Evolutionary conservation across 805 yeast species (phyloP).

Genomic region (Candida corydali): DNA sequence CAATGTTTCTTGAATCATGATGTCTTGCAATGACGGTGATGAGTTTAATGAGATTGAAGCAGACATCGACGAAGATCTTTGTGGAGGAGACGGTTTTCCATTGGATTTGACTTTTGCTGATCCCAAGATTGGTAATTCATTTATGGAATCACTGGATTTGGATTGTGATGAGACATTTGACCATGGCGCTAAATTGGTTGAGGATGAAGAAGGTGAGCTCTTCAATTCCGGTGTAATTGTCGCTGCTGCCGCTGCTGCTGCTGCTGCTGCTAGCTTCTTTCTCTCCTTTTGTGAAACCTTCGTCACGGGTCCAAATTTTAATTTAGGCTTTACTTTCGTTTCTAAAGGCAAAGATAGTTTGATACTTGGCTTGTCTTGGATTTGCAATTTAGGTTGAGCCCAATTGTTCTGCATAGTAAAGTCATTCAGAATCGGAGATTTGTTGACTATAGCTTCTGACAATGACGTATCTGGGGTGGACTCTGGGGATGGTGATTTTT

Average conservation of each 20-base stretch:
- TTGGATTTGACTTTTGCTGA: slow-evolving; percentile 1
- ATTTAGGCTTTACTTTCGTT: slow-evolving; percentile 17
- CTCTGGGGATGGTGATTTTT: slow-evolving; percentile 13
- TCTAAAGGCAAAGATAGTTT: slow-evolving; percentile 2
- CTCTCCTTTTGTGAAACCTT: slow-evolving; percentile 61
- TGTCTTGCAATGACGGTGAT: slow-evolving; percentile 37
- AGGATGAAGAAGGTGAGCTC: neutral
- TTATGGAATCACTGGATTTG: neutral
- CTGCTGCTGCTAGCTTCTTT: slow-evolving; percentile 31
- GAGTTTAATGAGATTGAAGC: slow-evolving; percentile 1
- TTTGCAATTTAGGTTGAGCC: neutral
- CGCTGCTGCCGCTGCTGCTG: slow-evolving; percentile 5
- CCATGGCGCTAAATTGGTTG: slow-evolving; percentile 14
- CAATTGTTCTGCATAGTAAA: neutral
- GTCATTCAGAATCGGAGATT: too few relatives aligned
- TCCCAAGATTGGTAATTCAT: slow-evolving; percentile 20
- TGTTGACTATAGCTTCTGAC: neutral
- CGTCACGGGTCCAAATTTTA: slow-evolving; percentile 31
- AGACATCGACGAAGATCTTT: slow-evolving; percentile 1
- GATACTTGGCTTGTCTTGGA: neutral
- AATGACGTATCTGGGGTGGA: too few relatives aligned
- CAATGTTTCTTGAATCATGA: slow-evolving; percentile 45
- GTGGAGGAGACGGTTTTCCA: slow-evolving; percentile 1
- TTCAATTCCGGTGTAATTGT: neutral
- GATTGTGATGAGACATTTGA: neutral